Percentiles rank a stretch among this genome's conserved stretches.
These are phyloP conservation scores for Candida parachauliodes DNA, from an alignment of 805 yeast genomes.

Conservation along the genomic window DNA sequence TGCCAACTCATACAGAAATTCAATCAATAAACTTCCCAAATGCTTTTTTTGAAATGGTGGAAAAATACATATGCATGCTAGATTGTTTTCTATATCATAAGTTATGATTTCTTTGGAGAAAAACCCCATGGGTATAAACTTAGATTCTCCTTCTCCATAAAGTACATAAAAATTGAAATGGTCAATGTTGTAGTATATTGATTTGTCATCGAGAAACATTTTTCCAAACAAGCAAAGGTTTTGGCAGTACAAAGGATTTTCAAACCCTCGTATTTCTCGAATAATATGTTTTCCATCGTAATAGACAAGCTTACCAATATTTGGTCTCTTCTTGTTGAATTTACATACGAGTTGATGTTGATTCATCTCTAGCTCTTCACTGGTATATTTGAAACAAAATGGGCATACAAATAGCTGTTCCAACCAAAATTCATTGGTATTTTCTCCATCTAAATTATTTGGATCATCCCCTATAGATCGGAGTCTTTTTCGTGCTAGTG, in stretches of 20 bases:
- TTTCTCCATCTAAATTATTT: background rate
- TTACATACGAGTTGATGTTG: slow-evolving; percentile 49
- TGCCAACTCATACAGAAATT: slow-evolving; percentile 78
- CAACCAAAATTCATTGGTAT: slow-evolving; percentile 45
- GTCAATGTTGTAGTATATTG: slow-evolving; percentile 76
- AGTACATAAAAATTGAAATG: slow-evolving; percentile 76
- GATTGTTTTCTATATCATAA: slow-evolving; percentile 69
- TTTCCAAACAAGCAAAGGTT: slow-evolving; percentile 81
- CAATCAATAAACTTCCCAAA: slow-evolving; percentile 76
- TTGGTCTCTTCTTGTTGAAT: slow-evolving; percentile 26
- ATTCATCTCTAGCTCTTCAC: slow-evolving; percentile 38
- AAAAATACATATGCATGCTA: slow-evolving; percentile 86
- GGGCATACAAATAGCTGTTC: slow-evolving; percentile 70
- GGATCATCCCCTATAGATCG: background rate
- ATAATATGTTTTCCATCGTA: slow-evolving; percentile 51
- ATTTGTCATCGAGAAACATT: slow-evolving; percentile 84
- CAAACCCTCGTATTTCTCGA: slow-evolving; percentile 63
- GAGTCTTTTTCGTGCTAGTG: slow-evolving; percentile 13
- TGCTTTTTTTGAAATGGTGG: slow-evolving; percentile 87
- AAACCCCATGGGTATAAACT: slow-evolving; percentile 72
- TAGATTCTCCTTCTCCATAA: slow-evolving; percentile 44
- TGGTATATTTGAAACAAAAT: slow-evolving; percentile 79
- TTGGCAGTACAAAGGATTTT: slow-evolving; percentile 70
- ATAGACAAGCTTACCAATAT: slow-evolving; percentile 69
- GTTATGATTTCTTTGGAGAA: slow-evolving; percentile 84